Base-by-base conservation (phyloP, 2,329 filamentous ascomycete species). In the Pyricularia grisea region DNA sequence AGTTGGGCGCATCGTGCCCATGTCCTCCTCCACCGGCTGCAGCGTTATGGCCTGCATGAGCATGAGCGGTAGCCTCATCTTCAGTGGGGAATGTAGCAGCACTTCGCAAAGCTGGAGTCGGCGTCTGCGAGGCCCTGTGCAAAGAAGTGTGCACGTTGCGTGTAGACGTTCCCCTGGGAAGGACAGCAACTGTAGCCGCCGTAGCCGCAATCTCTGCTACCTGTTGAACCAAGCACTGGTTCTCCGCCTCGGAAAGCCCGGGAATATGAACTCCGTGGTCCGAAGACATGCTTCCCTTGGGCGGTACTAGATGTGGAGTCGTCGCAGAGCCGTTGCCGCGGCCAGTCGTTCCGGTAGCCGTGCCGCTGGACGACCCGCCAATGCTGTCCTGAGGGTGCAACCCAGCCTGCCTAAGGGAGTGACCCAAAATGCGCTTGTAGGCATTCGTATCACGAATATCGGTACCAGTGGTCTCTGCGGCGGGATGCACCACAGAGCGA, bases 1-100 rank as follows among this genome's bases (percentile, higher is more conserved):
- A 99, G 77, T 99, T 99, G 4, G 95, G 95, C n/a, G 95, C 95
- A 78, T 99, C 95, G 75, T 99, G 96, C 0, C 94, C 92, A 77
- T 84, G 80, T 30, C 79, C 79, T 50, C 75, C 78, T n/a, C 67
- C 55, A 10, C 27, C 67, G n/a, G 28, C 67, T n/a, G 31, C 67
- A 14, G 31, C 50, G 2, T 9, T n/a, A 7, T 36, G 33, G 27
- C 67, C 70, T 9, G 61, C 74, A n/a, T 73, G 74, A 60, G 80
- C 80, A 3, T 71, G 73, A 6, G 71, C 75, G 66, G 67, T 14
- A 69, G 71, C 65, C 23, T 64, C 5, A 69, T 69, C 61, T 9
- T 65, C 23, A 20, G 28, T 28, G 11, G 64, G 64, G 31, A 64
- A 68, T 28, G 67, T 23, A 5, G 67, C 67, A 10, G 42, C 58